Base-by-base conservation (phyloP, 768 basidiomycete genomes). In the Trametes coccinea region DNA sequence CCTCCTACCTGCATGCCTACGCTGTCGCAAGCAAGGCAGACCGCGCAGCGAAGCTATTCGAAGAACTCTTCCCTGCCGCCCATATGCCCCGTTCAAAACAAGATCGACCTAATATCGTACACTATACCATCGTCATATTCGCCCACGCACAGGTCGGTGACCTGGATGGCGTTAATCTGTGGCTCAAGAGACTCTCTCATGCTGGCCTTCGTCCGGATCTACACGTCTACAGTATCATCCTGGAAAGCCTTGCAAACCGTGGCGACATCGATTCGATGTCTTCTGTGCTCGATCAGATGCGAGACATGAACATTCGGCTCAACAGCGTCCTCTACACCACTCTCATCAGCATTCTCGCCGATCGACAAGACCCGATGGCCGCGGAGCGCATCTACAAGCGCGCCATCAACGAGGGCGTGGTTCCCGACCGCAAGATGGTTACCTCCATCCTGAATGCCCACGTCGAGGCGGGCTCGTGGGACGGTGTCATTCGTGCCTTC, bases 391-490 rank as follows among this genome's bases (percentile, higher is more conserved):
- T 91, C 51, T 92, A 85, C 75, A 77, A 82, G 72, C 82, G 80
- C 45, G 90, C 90, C 0, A 50, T 92, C 47, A 69, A 73, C 14
- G 84, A 88, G 41, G 86, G 86, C 14, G 69, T 93, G 56, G 71
- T 74, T 14, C 89, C 89, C 2, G 87, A 91, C 70, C 77, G 78
- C 39, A 75, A 71, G 41, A 87, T 93, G 87, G 77, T 87, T 64
- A 81, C 84, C 13, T 75, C 88, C 5, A 72, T 96, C 51, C 86
- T 98, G 86, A 85, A 91, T 67, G 93, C 89, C 0, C 85, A 95
- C 69, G 88, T 92, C 51, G 86, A 91, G 68, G 81, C 86, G 2
- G 91, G 89, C 2, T 85, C 87, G 10, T 97, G 93, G 92, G 72
- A 76, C 47, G 86, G 86, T 29, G 92, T 88, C 17, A 79, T 93